A percentile compares a stretch with the other conserved stretches of the same genome.
Conservation (phyloP, 75 land plant species). For the Sequoia sempervirens region DNA sequence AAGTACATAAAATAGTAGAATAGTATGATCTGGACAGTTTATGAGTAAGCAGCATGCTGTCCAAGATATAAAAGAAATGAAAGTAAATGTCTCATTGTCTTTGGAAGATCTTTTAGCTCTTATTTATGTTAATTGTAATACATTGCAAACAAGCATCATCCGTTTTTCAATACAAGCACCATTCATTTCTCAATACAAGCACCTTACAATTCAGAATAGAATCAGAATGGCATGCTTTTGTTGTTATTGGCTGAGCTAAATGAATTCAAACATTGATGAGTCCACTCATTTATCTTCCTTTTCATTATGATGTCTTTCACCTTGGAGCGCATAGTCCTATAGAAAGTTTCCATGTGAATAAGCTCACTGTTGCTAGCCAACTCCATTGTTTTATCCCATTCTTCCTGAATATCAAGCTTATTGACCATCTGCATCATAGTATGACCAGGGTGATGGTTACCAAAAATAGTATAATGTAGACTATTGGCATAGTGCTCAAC, state of each 20-base stretch:
- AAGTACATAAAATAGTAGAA: neutral
- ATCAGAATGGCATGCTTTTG: constrained; percentile 3
- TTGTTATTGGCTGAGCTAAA: constrained; percentile 1
- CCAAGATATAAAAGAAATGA: neutral
- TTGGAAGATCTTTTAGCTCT: neutral
- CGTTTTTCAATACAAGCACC: neutral
- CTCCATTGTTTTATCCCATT: too few species aligned
- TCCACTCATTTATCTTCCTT: constrained; percentile 53
- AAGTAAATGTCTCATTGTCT: neutral
- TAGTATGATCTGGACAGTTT: neutral
- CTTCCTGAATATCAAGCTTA: too few species aligned
- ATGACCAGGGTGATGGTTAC: constrained; percentile 38
- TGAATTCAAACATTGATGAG: constrained; percentile 36
- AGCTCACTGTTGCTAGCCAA: too few species aligned
- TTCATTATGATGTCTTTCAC: constrained; percentile 63
- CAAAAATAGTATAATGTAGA: constrained; percentile 66
- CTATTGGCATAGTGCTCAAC: constrained; percentile 49
- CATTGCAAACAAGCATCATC: neutral
- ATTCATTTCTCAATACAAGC: neutral
- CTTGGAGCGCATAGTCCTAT: constrained; percentile 45
- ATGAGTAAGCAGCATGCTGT: neutral
- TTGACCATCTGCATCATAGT: constrained; percentile 11
- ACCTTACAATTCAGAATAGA: neutral
- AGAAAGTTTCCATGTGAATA: neutral
- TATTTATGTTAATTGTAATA: neutral